Evolutionary conservation across 352 stramenopile species (phyloP).

Genomic region (Sclerospora graminicola): DNA sequence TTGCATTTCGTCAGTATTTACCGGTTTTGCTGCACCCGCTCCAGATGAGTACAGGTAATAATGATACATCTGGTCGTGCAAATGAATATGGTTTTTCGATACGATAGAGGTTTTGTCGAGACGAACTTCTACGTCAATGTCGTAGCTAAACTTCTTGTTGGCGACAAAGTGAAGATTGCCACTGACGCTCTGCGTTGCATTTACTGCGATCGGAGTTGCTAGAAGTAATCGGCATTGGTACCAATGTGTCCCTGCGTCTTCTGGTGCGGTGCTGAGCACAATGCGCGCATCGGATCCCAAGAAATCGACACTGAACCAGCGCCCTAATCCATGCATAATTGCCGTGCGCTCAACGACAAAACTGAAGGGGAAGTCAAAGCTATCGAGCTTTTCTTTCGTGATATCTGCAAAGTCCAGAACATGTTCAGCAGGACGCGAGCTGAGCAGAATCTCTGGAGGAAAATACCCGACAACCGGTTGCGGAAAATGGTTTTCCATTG

Average conservation of each 20-base stretch:
- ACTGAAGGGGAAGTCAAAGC: conserved; percentile 86
- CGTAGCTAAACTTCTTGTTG: conserved; percentile 96
- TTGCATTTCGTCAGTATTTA: conserved; percentile 6
- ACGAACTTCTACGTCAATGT: conserved; percentile 85
- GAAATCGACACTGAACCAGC: conserved; percentile 99
- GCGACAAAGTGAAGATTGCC: conserved; percentile 87
- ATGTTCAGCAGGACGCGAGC: conserved; percentile 47
- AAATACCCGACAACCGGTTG: conserved; percentile 94
- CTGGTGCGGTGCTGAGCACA: conserved; percentile 77
- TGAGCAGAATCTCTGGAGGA: conserved; percentile 62
- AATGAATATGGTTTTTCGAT: conserved; percentile 73
- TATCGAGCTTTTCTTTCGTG: conserved; percentile 63
- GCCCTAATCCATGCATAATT: conserved; percentile 94
- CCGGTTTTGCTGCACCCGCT: conserved; percentile 5
- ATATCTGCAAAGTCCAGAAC: conserved; percentile 81
- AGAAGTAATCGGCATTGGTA: conserved; percentile 93
- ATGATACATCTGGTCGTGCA: conserved; percentile 95
- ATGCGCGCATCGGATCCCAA: conserved; percentile 72
- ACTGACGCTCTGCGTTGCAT: conserved; percentile 76
- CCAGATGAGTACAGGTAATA: conserved; percentile 71
- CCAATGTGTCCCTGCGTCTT: conserved; percentile 71
- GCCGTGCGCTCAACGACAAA: conserved; percentile 85
- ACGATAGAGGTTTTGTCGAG: conserved; percentile 85
- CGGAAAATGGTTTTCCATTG: conserved; percentile 96
- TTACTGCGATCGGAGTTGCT: conserved; percentile 87